These are phyloP conservation scores for Fusarium incarnatum DNA, from an alignment of 2,329 filamentous ascomycete genomes.

Conservation along the genomic window DNA sequence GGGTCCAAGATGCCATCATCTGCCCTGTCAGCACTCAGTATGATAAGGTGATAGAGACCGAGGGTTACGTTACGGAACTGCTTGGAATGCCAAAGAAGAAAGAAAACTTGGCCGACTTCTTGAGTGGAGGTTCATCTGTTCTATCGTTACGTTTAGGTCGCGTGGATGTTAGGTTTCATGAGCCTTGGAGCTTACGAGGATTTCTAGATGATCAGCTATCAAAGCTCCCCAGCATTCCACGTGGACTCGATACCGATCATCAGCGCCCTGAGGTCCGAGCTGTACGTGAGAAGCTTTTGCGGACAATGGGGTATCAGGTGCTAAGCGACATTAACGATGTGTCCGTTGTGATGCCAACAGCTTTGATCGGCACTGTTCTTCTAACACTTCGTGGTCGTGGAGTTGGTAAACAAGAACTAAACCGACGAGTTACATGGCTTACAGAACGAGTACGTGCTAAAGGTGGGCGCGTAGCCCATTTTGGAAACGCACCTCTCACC, in stretches of 20 bases:
- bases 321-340: conserved; percentile 95
- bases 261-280: conserved; percentile 62
- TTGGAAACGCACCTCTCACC: conserved; percentile 81
- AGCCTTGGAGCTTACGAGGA: conserved; percentile 89
- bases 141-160: conserved; percentile 88
- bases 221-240: conserved; percentile 58
- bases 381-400: conserved; percentile 91
- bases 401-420: conserved; percentile 86
- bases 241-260: conserved; percentile 59
- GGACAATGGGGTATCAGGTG: conserved; percentile 91
- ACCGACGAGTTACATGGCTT: conserved; percentile 91
- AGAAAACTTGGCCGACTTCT: conserved; percentile 89
- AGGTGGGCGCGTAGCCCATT: conserved; percentile 93
- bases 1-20: conserved; percentile 90
- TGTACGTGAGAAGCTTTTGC: conserved; percentile 77
- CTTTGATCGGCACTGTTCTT: conserved; percentile 92
- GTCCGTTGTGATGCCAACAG: conserved; percentile 98
- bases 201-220: conserved; percentile 84
- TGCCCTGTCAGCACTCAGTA: conserved; percentile 98
- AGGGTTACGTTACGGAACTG: conserved; percentile 94
- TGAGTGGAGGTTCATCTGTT: conserved; percentile 86
- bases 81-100: conserved; percentile 95
- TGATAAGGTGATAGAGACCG: conserved; percentile 98
- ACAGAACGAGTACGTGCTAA: conserved; percentile 83
- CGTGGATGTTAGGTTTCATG: conserved; percentile 95